Conservation (phyloP, 768 basidiomycete species). For the Russula olivacea region DNA sequence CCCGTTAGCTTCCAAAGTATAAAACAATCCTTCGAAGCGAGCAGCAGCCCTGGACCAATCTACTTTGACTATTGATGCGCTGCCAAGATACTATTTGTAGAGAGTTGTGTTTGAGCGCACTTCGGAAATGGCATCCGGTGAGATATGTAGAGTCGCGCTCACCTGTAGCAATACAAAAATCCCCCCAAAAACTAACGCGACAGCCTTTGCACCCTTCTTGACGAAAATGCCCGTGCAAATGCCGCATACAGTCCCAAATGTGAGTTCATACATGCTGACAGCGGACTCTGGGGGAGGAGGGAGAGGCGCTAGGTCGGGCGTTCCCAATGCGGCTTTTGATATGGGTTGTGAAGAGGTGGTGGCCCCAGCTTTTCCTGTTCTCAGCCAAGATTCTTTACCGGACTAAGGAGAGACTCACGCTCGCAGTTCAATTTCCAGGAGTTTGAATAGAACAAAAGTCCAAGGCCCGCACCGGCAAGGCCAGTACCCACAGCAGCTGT, state of each 20-base stretch:
- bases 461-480: conserved; percentile 12
- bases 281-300: conserved; percentile 64
- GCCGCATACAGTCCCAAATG: conserved; percentile 85
- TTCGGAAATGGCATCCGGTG: not conserved
- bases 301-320: conserved; percentile 16
- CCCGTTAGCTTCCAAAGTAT: conserved; percentile 55
- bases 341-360: not conserved
- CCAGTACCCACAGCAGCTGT: not conserved
- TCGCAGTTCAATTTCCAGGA: conserved; percentile 17
- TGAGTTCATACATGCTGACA: conserved; percentile 73
- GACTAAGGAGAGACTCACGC: not conserved
- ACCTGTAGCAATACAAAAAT: conserved; percentile 90
- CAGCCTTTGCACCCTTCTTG: conserved; percentile 84
- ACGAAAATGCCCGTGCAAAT: conserved; percentile 89
- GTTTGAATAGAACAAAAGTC: conserved; percentile 9
- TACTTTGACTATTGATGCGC: conserved; percentile 63
- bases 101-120: not conserved
- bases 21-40: conserved; percentile 69
- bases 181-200: conserved; percentile 86
- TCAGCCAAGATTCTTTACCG: not conserved
- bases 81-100: conserved; percentile 64
- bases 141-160: conserved; percentile 25
- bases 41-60: conserved; percentile 67
- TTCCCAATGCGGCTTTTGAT: not conserved
- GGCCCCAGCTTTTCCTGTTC: not conserved